phyloP scores from a whole-genome alignment of 305 asterid species.

The Nicotiana rustica region DNA sequence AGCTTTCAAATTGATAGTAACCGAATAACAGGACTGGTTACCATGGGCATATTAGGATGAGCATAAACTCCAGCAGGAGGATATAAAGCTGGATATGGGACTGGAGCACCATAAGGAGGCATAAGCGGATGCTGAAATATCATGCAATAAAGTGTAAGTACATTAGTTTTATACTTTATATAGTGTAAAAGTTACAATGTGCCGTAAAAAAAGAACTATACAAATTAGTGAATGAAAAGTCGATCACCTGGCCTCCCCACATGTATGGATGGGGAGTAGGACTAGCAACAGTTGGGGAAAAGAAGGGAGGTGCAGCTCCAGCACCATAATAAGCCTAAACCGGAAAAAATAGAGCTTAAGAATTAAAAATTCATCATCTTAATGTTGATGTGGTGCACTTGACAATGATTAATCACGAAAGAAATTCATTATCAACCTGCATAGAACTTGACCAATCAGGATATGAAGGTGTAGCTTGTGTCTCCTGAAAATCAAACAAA shows the following conservation, averaged over 20 bases:
- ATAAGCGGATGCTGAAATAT: conserved; percentile 83
- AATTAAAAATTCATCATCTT: conserved; percentile 3
- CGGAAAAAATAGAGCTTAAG: conserved; percentile 27
- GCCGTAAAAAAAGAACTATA: not conserved
- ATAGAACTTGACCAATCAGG: conserved; percentile 87
- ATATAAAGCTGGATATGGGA: conserved; percentile 91
- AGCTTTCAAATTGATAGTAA: conserved; percentile 6
- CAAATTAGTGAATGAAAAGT: conserved; percentile 25
- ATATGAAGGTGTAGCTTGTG: conserved; percentile 69
- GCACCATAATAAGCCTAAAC: conserved; percentile 90
- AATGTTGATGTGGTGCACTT: not conserved
- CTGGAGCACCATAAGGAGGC: conserved; percentile 96
- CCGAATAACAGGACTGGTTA: conserved; percentile 42
- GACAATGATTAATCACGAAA: conserved; percentile 27
- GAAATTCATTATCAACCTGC: conserved; percentile 58
- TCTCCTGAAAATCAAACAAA: conserved; percentile 59
- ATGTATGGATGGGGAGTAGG: conserved; percentile 90
- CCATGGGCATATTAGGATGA: conserved; percentile 84
- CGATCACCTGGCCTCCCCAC: conserved; percentile 93
- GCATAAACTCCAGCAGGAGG: conserved; percentile 89
- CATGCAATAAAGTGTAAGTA: conserved; percentile 34
- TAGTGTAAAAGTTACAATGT: not conserved
- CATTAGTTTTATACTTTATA: conserved; percentile 18
- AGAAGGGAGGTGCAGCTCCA: conserved; percentile 89
- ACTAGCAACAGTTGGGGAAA: conserved; percentile 86